phyloP scores from a whole-genome alignment of 805 yeast genomes.

The Scheffersomyces lignosus region DNA sequence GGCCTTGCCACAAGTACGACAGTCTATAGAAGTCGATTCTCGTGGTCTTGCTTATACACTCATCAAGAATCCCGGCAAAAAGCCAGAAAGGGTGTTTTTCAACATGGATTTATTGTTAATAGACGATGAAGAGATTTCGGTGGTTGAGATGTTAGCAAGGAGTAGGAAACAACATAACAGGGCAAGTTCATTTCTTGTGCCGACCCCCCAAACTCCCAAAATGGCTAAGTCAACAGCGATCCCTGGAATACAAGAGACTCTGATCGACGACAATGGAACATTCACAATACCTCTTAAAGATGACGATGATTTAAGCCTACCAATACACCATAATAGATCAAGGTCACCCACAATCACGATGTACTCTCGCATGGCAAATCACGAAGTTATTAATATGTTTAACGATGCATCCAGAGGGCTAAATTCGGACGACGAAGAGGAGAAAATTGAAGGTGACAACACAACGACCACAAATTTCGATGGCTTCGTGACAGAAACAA shows the following conservation, averaged over 20 bases:
- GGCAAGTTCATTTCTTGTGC: background rate
- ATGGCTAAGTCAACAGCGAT: background rate
- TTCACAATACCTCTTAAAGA: slow-evolving; percentile 14
- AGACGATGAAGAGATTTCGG: slow-evolving; percentile 51
- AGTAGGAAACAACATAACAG: slow-evolving; percentile 30
- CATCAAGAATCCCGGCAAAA: slow-evolving; percentile 56
- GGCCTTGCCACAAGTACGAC: slow-evolving; percentile 4
- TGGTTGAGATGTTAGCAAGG: slow-evolving; percentile 64
- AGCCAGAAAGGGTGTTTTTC: slow-evolving; percentile 56
- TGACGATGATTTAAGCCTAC: slow-evolving; percentile 13
- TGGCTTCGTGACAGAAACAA: slow-evolving; percentile 53
- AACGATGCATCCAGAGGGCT: slow-evolving; percentile 48
- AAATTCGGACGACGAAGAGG: slow-evolving; percentile 31
- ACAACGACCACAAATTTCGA: slow-evolving; percentile 36
- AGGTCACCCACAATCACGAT: slow-evolving; percentile 79
- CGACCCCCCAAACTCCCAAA: background rate
- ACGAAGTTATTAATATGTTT: slow-evolving; percentile 75
- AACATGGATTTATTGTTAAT: slow-evolving; percentile 57
- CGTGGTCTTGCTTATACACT: slow-evolving; percentile 46
- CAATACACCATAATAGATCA: slow-evolving; percentile 24
- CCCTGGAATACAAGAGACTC: background rate
- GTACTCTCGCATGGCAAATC: slow-evolving; percentile 70
- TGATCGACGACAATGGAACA: background rate
- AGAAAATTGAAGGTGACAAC: slow-evolving; percentile 17
- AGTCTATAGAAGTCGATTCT: slow-evolving; percentile 7